Evolutionary conservation across 2,329 filamentous ascomycete species (phyloP).

Genomic region (Domatiomyces catenatus): DNA sequence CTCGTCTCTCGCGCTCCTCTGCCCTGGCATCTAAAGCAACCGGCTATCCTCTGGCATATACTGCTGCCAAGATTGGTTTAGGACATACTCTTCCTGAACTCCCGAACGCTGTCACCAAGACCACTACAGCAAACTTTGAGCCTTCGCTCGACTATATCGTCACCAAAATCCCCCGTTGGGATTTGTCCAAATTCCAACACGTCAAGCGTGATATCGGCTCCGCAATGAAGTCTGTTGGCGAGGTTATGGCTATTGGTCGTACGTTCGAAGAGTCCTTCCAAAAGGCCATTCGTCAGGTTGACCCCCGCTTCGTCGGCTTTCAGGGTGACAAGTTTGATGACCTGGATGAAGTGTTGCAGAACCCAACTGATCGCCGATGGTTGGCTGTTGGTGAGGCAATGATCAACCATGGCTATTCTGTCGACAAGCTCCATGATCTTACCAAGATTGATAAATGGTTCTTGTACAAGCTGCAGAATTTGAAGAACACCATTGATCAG

Average conservation of each 20-base stretch:
- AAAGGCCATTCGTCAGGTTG: constrained; percentile 94
- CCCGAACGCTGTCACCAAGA: constrained; percentile 95
- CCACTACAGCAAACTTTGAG: constrained; percentile 97
- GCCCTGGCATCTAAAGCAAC: constrained; percentile 96
- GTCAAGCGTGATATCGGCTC: constrained; percentile 95
- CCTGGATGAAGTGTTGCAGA: constrained; percentile 73
- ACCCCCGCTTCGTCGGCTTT: constrained; percentile 81
- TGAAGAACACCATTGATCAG: constrained; percentile 77
- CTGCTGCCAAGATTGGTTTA: constrained; percentile 92
- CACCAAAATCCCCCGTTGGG: constrained; percentile 97
- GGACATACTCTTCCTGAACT: constrained; percentile 90
- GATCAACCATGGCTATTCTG: constrained; percentile 89
- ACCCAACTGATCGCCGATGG: constrained; percentile 94
- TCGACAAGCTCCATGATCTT: constrained; percentile 79
- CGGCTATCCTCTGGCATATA: constrained; percentile 92
- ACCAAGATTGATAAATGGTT: constrained; percentile 99
- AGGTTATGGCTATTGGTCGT: constrained; percentile 97
- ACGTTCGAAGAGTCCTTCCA: constrained; percentile 99
- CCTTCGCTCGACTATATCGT: constrained; percentile 95
- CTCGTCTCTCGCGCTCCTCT: constrained; percentile 91
- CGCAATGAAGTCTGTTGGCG: constrained; percentile 97
- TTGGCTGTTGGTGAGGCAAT: constrained; percentile 94
- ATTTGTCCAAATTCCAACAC: constrained; percentile 96
- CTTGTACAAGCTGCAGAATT: constrained; percentile 93
- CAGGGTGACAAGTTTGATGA: constrained; percentile 91